Evolutionary conservation across 768 basidiomycete species (phyloP).

Genomic region (Pulveroboletus frians): DNA sequence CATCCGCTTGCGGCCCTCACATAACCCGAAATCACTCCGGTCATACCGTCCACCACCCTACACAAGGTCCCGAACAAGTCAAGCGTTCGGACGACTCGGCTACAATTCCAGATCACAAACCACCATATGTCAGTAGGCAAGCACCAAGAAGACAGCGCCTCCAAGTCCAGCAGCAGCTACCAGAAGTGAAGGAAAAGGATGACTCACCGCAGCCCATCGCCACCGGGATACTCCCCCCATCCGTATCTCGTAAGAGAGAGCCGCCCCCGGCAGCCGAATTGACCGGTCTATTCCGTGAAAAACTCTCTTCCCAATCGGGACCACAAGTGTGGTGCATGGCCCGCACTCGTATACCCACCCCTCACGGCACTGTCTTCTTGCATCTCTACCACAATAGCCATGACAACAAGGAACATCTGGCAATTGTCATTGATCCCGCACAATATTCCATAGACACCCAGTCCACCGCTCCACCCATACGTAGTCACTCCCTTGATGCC

Average conservation of each 20-base stretch:
- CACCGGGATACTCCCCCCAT: slow-evolving; percentile 33
- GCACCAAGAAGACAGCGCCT: slow-evolving; percentile 65
- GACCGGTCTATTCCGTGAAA: slow-evolving; percentile 12
- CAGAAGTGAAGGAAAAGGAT: slow-evolving; percentile 42
- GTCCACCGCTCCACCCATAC: slow-evolving; percentile 52
- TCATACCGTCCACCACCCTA: slow-evolving; percentile 64
- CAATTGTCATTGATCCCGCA: slow-evolving; percentile 87
- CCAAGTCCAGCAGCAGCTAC: slow-evolving; percentile 25
- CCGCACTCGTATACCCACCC: slow-evolving; percentile 94
- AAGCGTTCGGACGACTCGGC: slow-evolving; percentile 44
- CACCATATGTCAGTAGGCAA: slow-evolving; percentile 68
- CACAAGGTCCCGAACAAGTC: slow-evolving; percentile 39
- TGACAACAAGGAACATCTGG: slow-evolving; percentile 93
- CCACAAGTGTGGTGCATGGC: slow-evolving; percentile 91
- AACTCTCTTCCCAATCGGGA: neutral
- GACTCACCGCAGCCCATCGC: slow-evolving; percentile 37
- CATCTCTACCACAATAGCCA: slow-evolving; percentile 92
- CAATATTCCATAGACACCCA: slow-evolving; percentile 57
- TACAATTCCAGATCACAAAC: slow-evolving; percentile 38
- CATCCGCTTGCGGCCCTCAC: slow-evolving; percentile 66
- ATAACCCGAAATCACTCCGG: slow-evolving; percentile 83
- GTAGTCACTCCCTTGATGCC: slow-evolving; percentile 76
- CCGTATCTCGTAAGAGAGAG: slow-evolving; percentile 38
- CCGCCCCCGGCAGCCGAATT: slow-evolving; percentile 22
- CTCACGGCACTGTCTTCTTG: slow-evolving; percentile 87